Evolutionary conservation across 176 grass and related monocot genomes (phyloP).

Genomic region (Paspalum notatum): DNA sequence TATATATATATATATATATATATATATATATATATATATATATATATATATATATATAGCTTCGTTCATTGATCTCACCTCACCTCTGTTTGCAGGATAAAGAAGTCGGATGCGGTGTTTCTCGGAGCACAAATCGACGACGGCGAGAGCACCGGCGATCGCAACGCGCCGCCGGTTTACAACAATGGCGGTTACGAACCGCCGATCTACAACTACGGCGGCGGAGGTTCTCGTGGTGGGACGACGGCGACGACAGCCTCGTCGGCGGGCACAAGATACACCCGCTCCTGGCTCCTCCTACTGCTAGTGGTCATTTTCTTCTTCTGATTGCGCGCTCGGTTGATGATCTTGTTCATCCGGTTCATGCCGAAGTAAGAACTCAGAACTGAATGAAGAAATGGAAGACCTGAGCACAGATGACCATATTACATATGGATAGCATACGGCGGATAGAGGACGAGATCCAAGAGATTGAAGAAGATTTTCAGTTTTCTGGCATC

Average conservation of each 20-base stretch:
- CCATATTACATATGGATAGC: not conserved
- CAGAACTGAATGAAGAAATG: not conserved
- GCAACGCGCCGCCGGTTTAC: conserved; percentile 12
- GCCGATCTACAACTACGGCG: conserved; percentile 34
- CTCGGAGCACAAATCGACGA: conserved; percentile 48
- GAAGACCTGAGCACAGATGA: not conserved
- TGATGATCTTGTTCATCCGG: not conserved
- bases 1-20: too few relatives aligned
- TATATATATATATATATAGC: too few relatives aligned
- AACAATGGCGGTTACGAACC: not conserved
- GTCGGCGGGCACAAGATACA: conserved; percentile 9
- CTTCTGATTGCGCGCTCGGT: conserved; percentile 15
- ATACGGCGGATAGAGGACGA: not conserved
- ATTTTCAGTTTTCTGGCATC: not conserved
- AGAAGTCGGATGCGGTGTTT: conserved; percentile 48
- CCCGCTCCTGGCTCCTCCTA: conserved; percentile 24
- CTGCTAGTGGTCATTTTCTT: conserved; percentile 14
- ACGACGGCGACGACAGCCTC: conserved; percentile 23
- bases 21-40: too few relatives aligned
- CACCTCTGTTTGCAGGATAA: conserved; percentile 40
- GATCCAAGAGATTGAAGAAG: not conserved
- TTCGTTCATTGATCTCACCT: not conserved
- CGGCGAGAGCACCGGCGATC: not conserved
- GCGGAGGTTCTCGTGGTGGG: not conserved
- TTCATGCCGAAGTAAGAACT: not conserved